Percentiles rank a stretch among this genome's conserved stretches.
These are phyloP conservation scores for Anacardium occidentale DNA, from an alignment of 345 rosid species.

Conservation along the genomic window DNA sequence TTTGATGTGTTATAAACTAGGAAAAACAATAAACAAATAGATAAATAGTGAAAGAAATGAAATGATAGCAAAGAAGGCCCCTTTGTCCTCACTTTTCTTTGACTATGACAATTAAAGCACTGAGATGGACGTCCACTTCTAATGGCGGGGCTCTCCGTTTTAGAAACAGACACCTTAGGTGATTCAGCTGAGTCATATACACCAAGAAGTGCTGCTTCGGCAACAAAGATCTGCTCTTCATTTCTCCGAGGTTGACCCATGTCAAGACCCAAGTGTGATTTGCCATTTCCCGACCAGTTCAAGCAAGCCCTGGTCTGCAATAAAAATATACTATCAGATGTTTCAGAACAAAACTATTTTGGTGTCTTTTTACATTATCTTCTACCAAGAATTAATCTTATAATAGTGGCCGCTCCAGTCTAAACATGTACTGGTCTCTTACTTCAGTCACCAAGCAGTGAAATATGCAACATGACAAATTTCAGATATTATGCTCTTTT, in stretches of 20 bases:
- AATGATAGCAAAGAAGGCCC: conserved; percentile 24
- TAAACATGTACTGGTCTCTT: conserved; percentile 13
- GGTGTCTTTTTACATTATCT: neutral
- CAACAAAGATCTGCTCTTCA: conserved; percentile 34
- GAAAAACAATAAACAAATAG: conserved; percentile 6
- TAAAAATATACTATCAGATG: conserved; percentile 15
- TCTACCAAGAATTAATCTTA: conserved; percentile 11
- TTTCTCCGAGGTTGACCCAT: conserved; percentile 39
- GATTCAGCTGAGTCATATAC: conserved; percentile 28
- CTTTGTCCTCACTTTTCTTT: conserved; percentile 35
- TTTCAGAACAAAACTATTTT: conserved; percentile 17
- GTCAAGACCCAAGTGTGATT: conserved; percentile 15
- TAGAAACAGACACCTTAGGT: conserved; percentile 28
- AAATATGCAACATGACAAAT: conserved; percentile 15
- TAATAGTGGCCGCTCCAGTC: conserved; percentile 15
- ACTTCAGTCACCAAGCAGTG: conserved; percentile 8
- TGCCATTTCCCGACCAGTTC: conserved; percentile 27
- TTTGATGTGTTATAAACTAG: conserved; percentile 17
- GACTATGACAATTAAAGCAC: conserved; percentile 36
- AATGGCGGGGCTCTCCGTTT: conserved; percentile 32
- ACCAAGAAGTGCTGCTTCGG: conserved; percentile 22
- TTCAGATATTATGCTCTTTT: conserved; percentile 3
- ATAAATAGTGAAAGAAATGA: neutral
- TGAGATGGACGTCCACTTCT: conserved; percentile 43
- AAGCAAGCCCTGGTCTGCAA: conserved; percentile 30